Percentiles rank a stretch among this genome's conserved stretches.
These are phyloP conservation scores for Fusarium longipes DNA, from an alignment of 2,329 filamentous ascomycete species.

Conservation along the genomic window DNA sequence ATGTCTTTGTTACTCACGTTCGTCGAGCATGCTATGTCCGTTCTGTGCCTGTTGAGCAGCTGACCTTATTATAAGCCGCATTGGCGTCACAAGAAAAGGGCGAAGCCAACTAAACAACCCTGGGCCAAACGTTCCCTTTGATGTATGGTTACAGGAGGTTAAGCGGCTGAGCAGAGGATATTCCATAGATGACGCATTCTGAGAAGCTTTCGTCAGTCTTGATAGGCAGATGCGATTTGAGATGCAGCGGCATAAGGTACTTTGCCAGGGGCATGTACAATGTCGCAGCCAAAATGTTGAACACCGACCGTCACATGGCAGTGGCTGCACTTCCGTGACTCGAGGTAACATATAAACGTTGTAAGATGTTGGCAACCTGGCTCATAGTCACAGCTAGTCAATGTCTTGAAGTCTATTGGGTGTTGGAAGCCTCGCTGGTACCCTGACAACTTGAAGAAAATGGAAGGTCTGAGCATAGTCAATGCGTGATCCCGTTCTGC, in stretches of 20 bases:
- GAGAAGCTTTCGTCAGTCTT: constrained; percentile 25
- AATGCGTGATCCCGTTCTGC: constrained; percentile 18
- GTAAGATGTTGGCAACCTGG: constrained; percentile 26
- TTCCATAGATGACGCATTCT: constrained; percentile 23
- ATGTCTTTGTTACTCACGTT: background rate
- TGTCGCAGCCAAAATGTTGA: constrained; percentile 17
- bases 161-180: constrained; percentile 10
- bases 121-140: background rate
- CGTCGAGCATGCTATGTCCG: background rate
- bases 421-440: background rate
- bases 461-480: constrained; percentile 23
- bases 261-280: background rate
- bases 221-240: constrained; percentile 30
- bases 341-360: constrained; percentile 31
- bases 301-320: constrained; percentile 35
- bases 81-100: background rate
- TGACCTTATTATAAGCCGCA: background rate
- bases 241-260: constrained; percentile 13
- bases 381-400: constrained; percentile 30
- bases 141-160: constrained; percentile 1
- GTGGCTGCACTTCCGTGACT: constrained; percentile 37
- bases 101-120: background rate
- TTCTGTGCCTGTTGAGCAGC: background rate
- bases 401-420: constrained; percentile 13
- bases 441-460: constrained; percentile 10